A percentile compares a stretch with the other conserved stretches of the same genome.
Conservation (phyloP, 495 filamentous ascomycete species). For the Neurospora sp. region DNA sequence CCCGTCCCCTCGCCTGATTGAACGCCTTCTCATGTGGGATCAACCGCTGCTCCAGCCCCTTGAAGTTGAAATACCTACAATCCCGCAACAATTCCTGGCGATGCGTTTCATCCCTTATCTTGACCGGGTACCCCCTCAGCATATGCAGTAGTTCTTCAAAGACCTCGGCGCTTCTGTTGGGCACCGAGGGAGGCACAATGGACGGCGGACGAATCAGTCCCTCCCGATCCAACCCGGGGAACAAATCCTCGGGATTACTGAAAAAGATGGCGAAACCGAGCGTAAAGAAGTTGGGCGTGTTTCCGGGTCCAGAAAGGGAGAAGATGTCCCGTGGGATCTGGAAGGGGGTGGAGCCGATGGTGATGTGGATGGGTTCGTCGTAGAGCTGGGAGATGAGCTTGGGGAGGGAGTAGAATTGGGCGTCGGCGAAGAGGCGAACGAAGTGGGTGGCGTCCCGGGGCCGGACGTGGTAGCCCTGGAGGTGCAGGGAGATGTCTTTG, state of each 20-base stretch:
- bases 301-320: conserved; percentile 53
- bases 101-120: conserved; percentile 68
- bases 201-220: conserved; percentile 83
- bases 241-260: conserved; percentile 64
- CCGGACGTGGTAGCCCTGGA: conserved; percentile 85
- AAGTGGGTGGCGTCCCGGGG: conserved; percentile 79
- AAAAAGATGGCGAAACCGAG: conserved; percentile 90
- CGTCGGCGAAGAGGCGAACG: conserved; percentile 87
- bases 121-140: conserved; percentile 75
- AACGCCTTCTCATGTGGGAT: conserved; percentile 69
- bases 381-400: conserved; percentile 90
- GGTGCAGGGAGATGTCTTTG: conserved; percentile 75
- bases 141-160: conserved; percentile 80
- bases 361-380: conserved; percentile 83
- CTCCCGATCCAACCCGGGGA: conserved; percentile 72
- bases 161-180: conserved; percentile 65
- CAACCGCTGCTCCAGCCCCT: conserved; percentile 78
- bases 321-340: conserved; percentile 86
- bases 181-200: conserved; percentile 71
- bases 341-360: conserved; percentile 76
- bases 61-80: conserved; percentile 87
- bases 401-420: conserved; percentile 90
- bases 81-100: conserved; percentile 72
- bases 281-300: conserved; percentile 92
- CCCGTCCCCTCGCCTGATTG: conserved; percentile 53